Conservation (phyloP, 2,329 filamentous ascomycete species). For the Claviceps citrina region DNA sequence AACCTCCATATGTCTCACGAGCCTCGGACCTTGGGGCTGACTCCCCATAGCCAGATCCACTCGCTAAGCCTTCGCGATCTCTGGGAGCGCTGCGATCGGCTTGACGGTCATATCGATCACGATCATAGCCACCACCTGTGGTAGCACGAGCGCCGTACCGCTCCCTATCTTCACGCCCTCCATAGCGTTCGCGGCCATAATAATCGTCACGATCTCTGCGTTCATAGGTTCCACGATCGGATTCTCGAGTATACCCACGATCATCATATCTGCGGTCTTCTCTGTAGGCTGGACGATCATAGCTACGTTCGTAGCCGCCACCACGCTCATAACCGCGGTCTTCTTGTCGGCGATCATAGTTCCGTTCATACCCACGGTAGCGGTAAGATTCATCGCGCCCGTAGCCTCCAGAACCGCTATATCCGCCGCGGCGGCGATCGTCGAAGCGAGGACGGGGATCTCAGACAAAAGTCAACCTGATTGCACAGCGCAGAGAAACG, state of each 20-base stretch:
- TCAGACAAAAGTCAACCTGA: conserved; percentile 6
- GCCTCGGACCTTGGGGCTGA: conserved; percentile 26
- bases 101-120: conserved; percentile 33
- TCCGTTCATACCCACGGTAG: conserved; percentile 31
- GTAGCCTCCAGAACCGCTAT: conserved; percentile 28
- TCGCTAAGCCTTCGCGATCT: conserved; percentile 23
- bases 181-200: conserved; percentile 24
- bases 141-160: conserved; percentile 24
- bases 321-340: conserved; percentile 26
- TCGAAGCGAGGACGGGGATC: conserved; percentile 35
- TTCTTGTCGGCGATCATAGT: conserved; percentile 31
- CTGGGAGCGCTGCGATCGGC: conserved; percentile 26
- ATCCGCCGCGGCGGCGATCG: conserved; percentile 48
- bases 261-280: conserved; percentile 33
- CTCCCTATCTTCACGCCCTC: conserved; percentile 30
- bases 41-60: conserved; percentile 25
- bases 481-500: background rate
- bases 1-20: conserved; percentile 30
- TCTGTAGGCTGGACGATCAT: conserved; percentile 15
- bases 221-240: conserved; percentile 41
- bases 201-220: conserved; percentile 31
- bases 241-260: conserved; percentile 35
- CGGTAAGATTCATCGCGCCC: conserved; percentile 44
- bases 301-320: conserved; percentile 35
- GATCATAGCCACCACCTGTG: conserved; percentile 31